These are phyloP conservation scores for Hibiscus tridactylites DNA, from an alignment of 345 rosid species.

Conservation along the genomic window DNA sequence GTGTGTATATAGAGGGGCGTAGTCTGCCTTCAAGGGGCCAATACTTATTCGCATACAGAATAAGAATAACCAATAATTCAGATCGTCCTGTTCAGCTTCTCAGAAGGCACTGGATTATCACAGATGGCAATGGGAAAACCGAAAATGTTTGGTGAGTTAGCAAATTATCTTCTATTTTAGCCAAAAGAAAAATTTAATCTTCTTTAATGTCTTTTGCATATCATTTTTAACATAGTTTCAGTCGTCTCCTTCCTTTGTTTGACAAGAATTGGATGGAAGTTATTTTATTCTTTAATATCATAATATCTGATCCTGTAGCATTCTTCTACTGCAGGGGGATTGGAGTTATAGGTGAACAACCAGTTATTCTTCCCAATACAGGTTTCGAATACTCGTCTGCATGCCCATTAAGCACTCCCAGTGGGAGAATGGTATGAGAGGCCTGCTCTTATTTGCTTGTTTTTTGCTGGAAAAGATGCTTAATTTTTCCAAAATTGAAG, in stretches of 20 bases:
- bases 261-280: background rate
- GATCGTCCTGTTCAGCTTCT: slow-evolving; percentile 74
- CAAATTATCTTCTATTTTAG: background rate
- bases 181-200: background rate
- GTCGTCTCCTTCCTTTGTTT: background rate
- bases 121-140: slow-evolving; percentile 55
- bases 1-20: slow-evolving; percentile 56
- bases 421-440: slow-evolving; percentile 56
- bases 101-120: slow-evolving; percentile 64
- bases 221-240: background rate
- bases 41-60: slow-evolving; percentile 63
- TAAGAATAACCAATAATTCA: slow-evolving; percentile 59
- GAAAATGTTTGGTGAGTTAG: slow-evolving; percentile 58
- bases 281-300: background rate
- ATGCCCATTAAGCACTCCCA: slow-evolving; percentile 57
- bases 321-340: slow-evolving; percentile 36
- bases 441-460: background rate
- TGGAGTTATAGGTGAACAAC: slow-evolving; percentile 76
- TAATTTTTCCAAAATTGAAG: background rate
- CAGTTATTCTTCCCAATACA: slow-evolving; percentile 58
- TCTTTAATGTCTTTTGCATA: background rate
- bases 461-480: background rate
- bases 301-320: background rate
- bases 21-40: slow-evolving; percentile 60
- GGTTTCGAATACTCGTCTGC: slow-evolving; percentile 78